These are phyloP conservation scores for Drechslerella stenobrocha DNA, from an alignment of 2,329 filamentous ascomycete species.

Conservation along the genomic window DNA sequence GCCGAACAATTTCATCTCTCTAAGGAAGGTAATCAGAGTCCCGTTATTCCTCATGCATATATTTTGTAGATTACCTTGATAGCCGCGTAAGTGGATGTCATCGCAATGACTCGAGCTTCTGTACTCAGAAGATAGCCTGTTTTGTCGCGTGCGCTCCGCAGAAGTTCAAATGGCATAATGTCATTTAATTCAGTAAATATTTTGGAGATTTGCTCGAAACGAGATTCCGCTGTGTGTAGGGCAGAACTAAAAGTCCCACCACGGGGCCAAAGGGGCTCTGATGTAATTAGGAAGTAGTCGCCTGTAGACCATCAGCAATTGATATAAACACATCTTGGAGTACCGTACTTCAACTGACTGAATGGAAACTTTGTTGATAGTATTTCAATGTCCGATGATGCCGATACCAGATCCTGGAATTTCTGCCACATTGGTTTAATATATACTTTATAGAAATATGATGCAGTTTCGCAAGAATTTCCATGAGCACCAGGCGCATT, in stretches of 20 bases:
- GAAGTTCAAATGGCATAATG: constrained; percentile 90
- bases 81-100: constrained; percentile 97
- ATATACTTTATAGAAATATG: constrained; percentile 94
- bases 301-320: constrained; percentile 56
- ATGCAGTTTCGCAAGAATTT: constrained; percentile 92
- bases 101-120: constrained; percentile 95
- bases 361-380: constrained; percentile 25
- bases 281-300: constrained; percentile 80
- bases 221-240: constrained; percentile 77
- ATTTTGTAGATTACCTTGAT: constrained; percentile 64
- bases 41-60: not conserved
- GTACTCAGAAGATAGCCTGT: constrained; percentile 93
- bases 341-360: constrained; percentile 8
- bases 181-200: constrained; percentile 92
- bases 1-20: constrained; percentile 79
- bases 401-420: constrained; percentile 66
- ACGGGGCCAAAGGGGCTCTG: constrained; percentile 77
- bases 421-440: constrained; percentile 84
- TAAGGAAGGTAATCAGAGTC: constrained; percentile 15
- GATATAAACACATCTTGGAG: not conserved
- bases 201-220: constrained; percentile 82
- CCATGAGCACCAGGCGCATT: constrained; percentile 90
- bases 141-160: constrained; percentile 85
- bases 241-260: constrained; percentile 68
- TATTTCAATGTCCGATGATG: constrained; percentile 58